Evolutionary conservation across 768 basidiomycete genomes (phyloP), one percentile per base, ranked within the genome.

Genomic region (Auricularia heimuer): DNA sequence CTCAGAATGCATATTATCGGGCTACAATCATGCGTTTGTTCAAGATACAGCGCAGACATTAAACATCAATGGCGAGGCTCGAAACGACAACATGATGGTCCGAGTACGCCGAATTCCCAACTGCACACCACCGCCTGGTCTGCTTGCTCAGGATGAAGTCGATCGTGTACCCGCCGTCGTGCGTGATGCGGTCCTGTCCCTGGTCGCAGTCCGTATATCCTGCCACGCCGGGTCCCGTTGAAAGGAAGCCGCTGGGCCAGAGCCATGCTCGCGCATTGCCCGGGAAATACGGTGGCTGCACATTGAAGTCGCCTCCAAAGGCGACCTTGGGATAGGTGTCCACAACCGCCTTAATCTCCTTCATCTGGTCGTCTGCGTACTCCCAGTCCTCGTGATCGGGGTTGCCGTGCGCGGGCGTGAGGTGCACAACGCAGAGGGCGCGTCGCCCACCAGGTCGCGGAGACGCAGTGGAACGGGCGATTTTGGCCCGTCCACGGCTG

Each of bases 311-410:
- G 10, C 44, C 44, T 10, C 44, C 44, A 18, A 45, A 45, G 11
- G 44, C 44, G 18, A 45, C 44, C 18, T 45, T 45, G 14, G 21
- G 24, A 33, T 60, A 24, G 21, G 12, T 21, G 21, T 60, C 56
- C 12, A 60, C 56, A 35, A 60, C 56, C 14, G 34, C 56, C 21
- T 29, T 60, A 21, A 35, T 60, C 56, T 60, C 56, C 34, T 60
- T 60, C 56, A 60, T 60, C 56, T 60, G 24, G 3, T 60, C 56
- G 34, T 29, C 34, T 11, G 86, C 89, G 44, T 45, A 3, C 44
- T 45, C 44, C 44, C 44, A 45, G 18, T 2, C 44, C 11, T 45
- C 10, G 44, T 45, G 10, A 18, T 3, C 44, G 11, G 44, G 44
- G 44, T 45, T 45, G 44, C 44, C 44, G 44, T 45, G 44, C 44